phyloP scores from a whole-genome alignment of 352 stramenopile species.

The Phytopythium kandeliae region DNA sequence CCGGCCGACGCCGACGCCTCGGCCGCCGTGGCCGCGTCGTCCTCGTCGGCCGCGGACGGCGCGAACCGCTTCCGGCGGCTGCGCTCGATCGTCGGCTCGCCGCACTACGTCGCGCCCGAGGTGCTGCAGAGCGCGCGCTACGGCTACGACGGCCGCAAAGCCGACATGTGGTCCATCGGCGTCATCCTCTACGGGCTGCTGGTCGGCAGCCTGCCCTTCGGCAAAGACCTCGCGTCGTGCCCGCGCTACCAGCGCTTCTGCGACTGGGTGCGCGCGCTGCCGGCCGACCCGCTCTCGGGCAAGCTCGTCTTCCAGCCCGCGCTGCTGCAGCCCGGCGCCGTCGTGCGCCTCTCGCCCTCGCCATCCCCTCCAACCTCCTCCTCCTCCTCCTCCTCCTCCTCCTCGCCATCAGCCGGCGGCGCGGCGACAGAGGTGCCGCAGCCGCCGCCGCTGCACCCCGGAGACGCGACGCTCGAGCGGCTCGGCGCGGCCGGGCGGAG shows the following conservation, averaged over 20 bases:
- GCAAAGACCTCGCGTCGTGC: slow-evolving; percentile 92
- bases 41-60: slow-evolving; percentile 18
- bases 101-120: slow-evolving; percentile 96
- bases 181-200: slow-evolving; percentile 92
- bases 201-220: slow-evolving; percentile 93
- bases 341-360: slow-evolving; percentile 2
- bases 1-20: slow-evolving; percentile 27
- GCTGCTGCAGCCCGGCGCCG: slow-evolving; percentile 31
- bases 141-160: slow-evolving; percentile 90
- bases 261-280: slow-evolving; percentile 85
- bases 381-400: too few relatives aligned
- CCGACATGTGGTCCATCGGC: slow-evolving; percentile 92
- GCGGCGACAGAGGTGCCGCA: slow-evolving; percentile 12
- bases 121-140: slow-evolving; percentile 88
- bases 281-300: slow-evolving; percentile 50
- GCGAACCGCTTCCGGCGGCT: slow-evolving; percentile 82
- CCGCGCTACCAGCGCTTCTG: slow-evolving; percentile 93
- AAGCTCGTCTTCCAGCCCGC: slow-evolving; percentile 56
- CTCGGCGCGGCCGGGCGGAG: slow-evolving; percentile 21
- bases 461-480: slow-evolving; percentile 8
- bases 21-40: too few relatives aligned
- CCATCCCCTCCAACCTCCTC: too few relatives aligned
- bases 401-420: too few relatives aligned
- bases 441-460: slow-evolving; percentile 17
- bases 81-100: slow-evolving; percentile 95